Conservation (phyloP, 306 rosid genomes). For the Vigna nakashimae region DNA sequence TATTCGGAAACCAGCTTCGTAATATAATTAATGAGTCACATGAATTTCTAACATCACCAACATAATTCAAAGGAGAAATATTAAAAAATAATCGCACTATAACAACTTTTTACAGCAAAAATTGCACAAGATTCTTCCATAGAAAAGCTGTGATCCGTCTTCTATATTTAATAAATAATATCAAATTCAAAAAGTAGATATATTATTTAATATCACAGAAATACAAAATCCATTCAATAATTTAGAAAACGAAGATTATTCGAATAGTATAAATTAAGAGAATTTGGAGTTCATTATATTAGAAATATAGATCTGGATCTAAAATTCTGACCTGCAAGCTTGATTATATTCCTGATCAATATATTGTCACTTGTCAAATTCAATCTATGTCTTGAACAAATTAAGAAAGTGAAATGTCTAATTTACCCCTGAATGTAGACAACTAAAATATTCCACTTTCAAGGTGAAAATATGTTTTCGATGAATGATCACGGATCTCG, state of each 20-base stretch:
- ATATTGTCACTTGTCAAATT: not conserved
- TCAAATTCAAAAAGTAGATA: too few relatives aligned
- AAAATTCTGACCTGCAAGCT: conserved; percentile 32
- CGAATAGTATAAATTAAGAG: not conserved
- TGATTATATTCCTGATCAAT: conserved; percentile 23
- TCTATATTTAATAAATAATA: too few relatives aligned
- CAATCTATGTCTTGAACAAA: conserved; percentile 5
- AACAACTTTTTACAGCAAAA: too few relatives aligned
- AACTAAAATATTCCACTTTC: not conserved
- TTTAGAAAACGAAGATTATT: not conserved
- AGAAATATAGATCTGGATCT: conserved; percentile 33
- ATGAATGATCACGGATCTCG: conserved; percentile 14
- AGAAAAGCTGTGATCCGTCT: not conserved
- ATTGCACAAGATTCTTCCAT: not conserved
- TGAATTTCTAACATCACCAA: not conserved
- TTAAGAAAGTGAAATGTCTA: not conserved
- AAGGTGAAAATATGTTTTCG: not conserved
- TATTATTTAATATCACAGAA: not conserved
- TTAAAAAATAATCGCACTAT: too few relatives aligned
- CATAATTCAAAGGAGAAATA: not conserved
- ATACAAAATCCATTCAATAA: not conserved
- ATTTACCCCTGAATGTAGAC: conserved; percentile 5
- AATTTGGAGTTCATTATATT: not conserved
- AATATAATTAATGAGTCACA: conserved; percentile 1
- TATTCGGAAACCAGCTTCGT: not conserved